phyloP scores from a whole-genome alignment of 2,329 filamentous ascomycete species.

The Coniochaeta hoffmannii region DNA sequence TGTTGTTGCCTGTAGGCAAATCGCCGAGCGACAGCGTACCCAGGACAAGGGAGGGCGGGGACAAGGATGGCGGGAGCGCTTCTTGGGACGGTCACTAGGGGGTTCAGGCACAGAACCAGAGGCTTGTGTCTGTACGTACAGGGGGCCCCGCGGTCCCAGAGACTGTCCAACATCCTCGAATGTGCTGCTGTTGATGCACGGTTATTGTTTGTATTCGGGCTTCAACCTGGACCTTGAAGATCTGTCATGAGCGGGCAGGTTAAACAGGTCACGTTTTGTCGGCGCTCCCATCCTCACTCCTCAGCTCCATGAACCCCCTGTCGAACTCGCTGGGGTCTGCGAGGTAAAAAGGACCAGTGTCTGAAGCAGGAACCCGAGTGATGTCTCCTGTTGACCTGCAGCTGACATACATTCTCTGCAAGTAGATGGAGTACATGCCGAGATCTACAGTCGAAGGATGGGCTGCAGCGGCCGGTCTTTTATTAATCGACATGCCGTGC shows the following conservation, averaged over 20 bases:
- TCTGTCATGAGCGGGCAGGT: not conserved
- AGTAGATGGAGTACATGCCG: not conserved
- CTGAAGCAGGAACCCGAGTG: not conserved
- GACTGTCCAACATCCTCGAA: not conserved
- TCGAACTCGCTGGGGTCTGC: not conserved
- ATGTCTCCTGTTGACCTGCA: not conserved
- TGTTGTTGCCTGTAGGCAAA: not conserved
- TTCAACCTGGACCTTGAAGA: no score
- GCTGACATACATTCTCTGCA: not conserved
- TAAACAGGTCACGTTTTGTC: not conserved
- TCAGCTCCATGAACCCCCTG: no score
- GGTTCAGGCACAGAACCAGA: not conserved
- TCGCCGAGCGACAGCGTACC: not conserved
- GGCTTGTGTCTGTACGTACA: not conserved
- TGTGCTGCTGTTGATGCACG: no score
- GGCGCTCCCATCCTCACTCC: no score
- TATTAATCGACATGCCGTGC: not conserved
- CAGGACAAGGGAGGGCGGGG: not conserved
- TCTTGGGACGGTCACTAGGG: not conserved
- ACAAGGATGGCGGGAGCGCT: conserved; percentile 3
- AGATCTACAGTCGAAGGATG: not conserved
- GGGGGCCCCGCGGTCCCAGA: not conserved
- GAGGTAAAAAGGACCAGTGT: not conserved
- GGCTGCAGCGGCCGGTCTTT: not conserved
- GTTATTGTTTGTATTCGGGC: no score